Conservation (phyloP, 441 rosid genomes). For the Bruguiera hainesii region DNA sequence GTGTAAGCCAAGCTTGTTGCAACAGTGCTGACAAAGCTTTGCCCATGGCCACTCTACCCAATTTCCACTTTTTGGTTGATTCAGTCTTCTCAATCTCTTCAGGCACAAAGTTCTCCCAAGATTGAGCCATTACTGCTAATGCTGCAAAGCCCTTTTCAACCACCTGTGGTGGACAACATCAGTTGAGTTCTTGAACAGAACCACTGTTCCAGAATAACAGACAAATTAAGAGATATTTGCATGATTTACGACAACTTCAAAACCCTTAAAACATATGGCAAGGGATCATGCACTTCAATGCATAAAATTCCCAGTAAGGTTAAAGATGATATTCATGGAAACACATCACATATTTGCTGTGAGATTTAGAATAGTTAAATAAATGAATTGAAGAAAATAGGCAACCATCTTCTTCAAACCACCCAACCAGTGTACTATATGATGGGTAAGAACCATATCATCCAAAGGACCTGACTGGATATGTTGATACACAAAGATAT, state of each 20-base stretch:
- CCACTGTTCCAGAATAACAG: slow-evolving; percentile 9
- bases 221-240: neutral
- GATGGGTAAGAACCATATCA: neutral
- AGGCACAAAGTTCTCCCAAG: slow-evolving; percentile 59
- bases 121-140: slow-evolving; percentile 62
- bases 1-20: slow-evolving; percentile 72
- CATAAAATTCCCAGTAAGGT: neutral
- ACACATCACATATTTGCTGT: neutral
- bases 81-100: slow-evolving; percentile 48
- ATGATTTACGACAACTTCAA: slow-evolving; percentile 6
- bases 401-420: neutral
- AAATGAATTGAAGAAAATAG: neutral
- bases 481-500: neutral
- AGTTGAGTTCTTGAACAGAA: slow-evolving; percentile 17
- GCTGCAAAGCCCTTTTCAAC: slow-evolving; percentile 68
- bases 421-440: neutral
- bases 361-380: neutral
- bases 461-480: neutral
- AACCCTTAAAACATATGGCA: neutral
- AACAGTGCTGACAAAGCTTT: slow-evolving; percentile 65
- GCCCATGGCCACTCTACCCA: slow-evolving; percentile 57
- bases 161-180: slow-evolving; percentile 39
- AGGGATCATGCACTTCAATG: neutral
- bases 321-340: neutral
- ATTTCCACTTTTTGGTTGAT: slow-evolving; percentile 44